Conservation (phyloP, 257 asterid genomes). For the Schizonepeta tenuifolia region DNA sequence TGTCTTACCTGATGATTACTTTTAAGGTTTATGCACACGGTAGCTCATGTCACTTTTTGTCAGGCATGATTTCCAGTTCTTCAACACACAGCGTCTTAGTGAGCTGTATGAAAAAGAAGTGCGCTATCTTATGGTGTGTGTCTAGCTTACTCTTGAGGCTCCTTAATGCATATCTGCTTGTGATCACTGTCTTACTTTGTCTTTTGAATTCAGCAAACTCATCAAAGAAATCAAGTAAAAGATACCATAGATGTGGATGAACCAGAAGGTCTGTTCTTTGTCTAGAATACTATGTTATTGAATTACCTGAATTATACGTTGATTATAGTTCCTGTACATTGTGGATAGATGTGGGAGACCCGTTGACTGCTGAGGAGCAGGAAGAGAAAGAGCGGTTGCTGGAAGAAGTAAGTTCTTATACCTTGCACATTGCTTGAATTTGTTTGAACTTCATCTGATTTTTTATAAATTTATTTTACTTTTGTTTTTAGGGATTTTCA, state of each 20-base stretch:
- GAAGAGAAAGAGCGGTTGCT: conserved; percentile 88
- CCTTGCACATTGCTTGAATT: conserved; percentile 15
- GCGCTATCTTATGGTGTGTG: conserved; percentile 90
- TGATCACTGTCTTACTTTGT: conserved; percentile 27
- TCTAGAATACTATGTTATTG: conserved; percentile 1
- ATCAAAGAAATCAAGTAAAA: conserved; percentile 87
- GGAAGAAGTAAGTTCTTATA: conserved; percentile 65
- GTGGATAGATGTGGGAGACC: conserved; percentile 96
- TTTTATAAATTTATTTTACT: neutral
- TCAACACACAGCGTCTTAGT: conserved; percentile 95
- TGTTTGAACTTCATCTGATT: conserved; percentile 19
- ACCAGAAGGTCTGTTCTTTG: conserved; percentile 67
- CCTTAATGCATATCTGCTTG: conserved; percentile 16
- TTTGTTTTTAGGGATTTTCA: conserved; percentile 77
- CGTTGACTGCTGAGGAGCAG: conserved; percentile 96
- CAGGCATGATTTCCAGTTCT: conserved; percentile 99
- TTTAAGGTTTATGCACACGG: conserved; percentile 23
- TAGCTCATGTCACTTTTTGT: conserved; percentile 35
- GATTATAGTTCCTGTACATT: conserved; percentile 31
- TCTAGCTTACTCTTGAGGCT: conserved; percentile 25
- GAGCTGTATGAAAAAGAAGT: conserved; percentile 99
- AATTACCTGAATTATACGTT: conserved; percentile 29
- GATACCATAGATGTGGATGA: conserved; percentile 95
- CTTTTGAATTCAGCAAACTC: conserved; percentile 56
- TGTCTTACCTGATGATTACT: neutral